Conservation (phyloP, 495 filamentous ascomycete species). For the Penicillium diatomitis region DNA sequence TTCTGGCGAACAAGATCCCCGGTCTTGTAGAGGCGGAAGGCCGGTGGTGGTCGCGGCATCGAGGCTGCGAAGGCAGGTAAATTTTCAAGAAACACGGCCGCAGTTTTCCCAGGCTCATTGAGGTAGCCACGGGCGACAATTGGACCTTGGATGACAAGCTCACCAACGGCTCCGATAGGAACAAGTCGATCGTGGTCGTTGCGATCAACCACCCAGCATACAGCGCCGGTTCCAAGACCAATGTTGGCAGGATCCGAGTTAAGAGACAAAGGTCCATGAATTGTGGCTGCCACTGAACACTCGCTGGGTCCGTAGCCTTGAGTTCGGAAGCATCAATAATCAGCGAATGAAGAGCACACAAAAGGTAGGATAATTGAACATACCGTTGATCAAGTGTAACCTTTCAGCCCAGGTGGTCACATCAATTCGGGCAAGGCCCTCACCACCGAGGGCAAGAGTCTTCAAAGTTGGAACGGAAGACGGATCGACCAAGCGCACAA, state of each 20-base stretch:
- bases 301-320: background rate
- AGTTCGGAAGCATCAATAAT: background rate
- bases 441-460: slow-evolving; percentile 26
- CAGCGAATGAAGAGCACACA: background rate
- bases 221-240: slow-evolving; percentile 4
- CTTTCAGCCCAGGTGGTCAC: slow-evolving; percentile 33
- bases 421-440: slow-evolving; percentile 29
- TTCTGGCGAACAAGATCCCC: slow-evolving; percentile 5
- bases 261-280: slow-evolving; percentile 3
- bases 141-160: slow-evolving; percentile 37
- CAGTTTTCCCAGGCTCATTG: slow-evolving; percentile 25
- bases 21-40: slow-evolving; percentile 4
- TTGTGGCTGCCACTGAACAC: background rate
- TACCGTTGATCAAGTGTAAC: slow-evolving; percentile 21
- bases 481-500: slow-evolving; percentile 22
- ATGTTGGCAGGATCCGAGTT: background rate
- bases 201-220: slow-evolving; percentile 32
- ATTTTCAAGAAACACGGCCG: slow-evolving; percentile 20
- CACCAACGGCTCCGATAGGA: slow-evolving; percentile 37
- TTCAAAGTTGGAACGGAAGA: slow-evolving; percentile 19
- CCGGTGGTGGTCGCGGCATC: background rate
- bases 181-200: slow-evolving; percentile 20
- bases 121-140: slow-evolving; percentile 35
- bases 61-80: background rate
- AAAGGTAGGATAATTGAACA: background rate